Conservation (phyloP, 495 filamentous ascomycete species). For the Trichoderma parareesei region DNA sequence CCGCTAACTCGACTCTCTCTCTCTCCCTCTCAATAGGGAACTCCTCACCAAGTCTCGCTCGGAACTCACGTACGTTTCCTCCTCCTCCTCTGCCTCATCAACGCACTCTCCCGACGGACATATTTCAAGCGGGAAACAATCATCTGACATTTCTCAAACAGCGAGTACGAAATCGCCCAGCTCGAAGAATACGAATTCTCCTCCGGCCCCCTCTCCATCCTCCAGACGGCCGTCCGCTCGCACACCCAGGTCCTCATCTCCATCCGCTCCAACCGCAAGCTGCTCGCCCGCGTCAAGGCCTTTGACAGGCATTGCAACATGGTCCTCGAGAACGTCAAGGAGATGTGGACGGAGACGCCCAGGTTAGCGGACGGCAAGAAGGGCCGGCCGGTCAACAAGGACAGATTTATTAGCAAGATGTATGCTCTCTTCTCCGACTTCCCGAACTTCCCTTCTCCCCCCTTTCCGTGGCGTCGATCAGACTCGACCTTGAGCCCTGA, state of each 20-base stretch:
- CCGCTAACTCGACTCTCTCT: not conserved
- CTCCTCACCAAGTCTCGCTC: slow-evolving; percentile 70
- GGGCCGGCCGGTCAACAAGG: slow-evolving; percentile 90
- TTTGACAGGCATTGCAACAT: slow-evolving; percentile 60
- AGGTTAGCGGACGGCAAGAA: slow-evolving; percentile 66
- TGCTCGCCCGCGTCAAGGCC: slow-evolving; percentile 44
- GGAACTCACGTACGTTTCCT: slow-evolving; percentile 66
- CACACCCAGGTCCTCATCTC: slow-evolving; percentile 88
- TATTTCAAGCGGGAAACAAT: not conserved
- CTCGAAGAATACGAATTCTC: slow-evolving; percentile 89
- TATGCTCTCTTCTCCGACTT: slow-evolving; percentile 33
- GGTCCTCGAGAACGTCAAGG: slow-evolving; percentile 97
- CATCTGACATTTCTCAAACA: slow-evolving; percentile 22
- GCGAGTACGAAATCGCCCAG: slow-evolving; percentile 81
- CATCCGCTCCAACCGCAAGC: slow-evolving; percentile 88
- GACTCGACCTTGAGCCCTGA: not conserved
- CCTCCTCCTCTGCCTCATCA: slow-evolving; percentile 11
- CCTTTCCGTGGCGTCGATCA: not conserved
- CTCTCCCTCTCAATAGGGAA: slow-evolving; percentile 43
- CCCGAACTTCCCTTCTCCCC: not conserved
- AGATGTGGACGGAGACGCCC: slow-evolving; percentile 98
- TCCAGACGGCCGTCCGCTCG: slow-evolving; percentile 81
- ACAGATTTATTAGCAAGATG: slow-evolving; percentile 98
- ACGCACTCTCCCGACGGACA: slow-evolving; percentile 12
- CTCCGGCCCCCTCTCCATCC: slow-evolving; percentile 78